Evolutionary conservation across 164 flowering plant species (phyloP).

Genomic region (Nelumbo lutea): DNA sequence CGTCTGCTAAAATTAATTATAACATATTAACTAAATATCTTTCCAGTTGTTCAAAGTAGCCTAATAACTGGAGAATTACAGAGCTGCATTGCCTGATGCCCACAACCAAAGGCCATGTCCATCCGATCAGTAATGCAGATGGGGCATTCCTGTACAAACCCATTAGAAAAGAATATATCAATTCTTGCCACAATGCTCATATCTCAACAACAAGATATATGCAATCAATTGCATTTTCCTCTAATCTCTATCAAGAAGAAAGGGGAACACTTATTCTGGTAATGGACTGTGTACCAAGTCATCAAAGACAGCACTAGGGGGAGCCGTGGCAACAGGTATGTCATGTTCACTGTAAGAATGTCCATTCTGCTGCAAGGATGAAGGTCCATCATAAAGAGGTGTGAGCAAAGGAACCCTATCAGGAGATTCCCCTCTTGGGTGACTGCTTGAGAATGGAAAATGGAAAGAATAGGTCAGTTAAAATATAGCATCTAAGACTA

Average conservation of each 20-base stretch:
- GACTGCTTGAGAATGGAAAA: constrained; percentile 23
- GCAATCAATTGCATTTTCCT: too few species aligned
- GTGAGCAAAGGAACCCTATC: constrained; percentile 70
- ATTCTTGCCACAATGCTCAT: too few species aligned
- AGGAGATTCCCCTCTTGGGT: constrained; percentile 36
- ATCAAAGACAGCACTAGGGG: constrained; percentile 34
- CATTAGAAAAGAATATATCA: background rate
- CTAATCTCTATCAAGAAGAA: too few species aligned
- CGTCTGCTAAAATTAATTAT: background rate
- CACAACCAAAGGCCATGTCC: constrained; percentile 91
- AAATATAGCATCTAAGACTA: background rate
- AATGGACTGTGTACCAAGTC: constrained; percentile 10
- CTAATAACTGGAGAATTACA: background rate
- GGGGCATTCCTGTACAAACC: constrained; percentile 53
- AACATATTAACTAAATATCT: background rate
- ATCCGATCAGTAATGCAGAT: constrained; percentile 57
- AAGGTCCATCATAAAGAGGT: constrained; percentile 35
- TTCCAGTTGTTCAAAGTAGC: background rate
- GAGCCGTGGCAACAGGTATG: constrained; percentile 35
- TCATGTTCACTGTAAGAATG: constrained; percentile 26
- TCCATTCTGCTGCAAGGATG: constrained; percentile 36
- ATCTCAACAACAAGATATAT: too few species aligned
- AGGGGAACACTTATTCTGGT: too few species aligned
- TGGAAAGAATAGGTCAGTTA: background rate
- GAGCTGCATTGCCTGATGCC: constrained; percentile 61